A percentile compares a stretch with the other conserved stretches of the same genome.
Conservation (phyloP, 2,329 filamentous ascomycete genomes). For the Leptosphaerulina australis region DNA sequence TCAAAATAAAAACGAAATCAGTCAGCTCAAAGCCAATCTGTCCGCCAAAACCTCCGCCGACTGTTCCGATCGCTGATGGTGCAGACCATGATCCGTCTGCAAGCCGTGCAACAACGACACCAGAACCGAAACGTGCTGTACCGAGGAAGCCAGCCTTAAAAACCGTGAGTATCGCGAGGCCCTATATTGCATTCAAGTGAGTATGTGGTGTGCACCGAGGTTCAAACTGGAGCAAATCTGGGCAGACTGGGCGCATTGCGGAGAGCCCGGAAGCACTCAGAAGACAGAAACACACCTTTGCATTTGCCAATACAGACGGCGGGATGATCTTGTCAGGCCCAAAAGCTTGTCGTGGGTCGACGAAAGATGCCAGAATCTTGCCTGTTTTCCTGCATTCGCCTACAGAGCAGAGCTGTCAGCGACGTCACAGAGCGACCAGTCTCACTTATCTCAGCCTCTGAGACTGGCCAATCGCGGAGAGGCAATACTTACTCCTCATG, state of each 20-base stretch:
- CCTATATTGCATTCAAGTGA: slow-evolving; percentile 52
- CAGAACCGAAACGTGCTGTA: slow-evolving; percentile 80
- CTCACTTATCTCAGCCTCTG: slow-evolving; percentile 1
- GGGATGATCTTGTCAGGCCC: slow-evolving; percentile 98
- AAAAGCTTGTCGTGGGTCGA: slow-evolving; percentile 91
- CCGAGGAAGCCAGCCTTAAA: slow-evolving; percentile 87
- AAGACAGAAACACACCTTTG: slow-evolving; percentile 68
- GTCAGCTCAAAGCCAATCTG: slow-evolving; percentile 88
- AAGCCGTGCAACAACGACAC: slow-evolving; percentile 79
- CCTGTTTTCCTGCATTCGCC: slow-evolving; percentile 97
- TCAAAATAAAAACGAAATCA: slow-evolving; percentile 98
- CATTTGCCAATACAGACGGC: slow-evolving; percentile 83
- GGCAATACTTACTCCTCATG: slow-evolving; percentile 55
- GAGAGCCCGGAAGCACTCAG: slow-evolving; percentile 9
- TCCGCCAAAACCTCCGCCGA: slow-evolving; percentile 81
- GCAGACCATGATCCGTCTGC: slow-evolving; percentile 81
- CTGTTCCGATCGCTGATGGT: slow-evolving; percentile 79
- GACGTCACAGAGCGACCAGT: slow-evolving; percentile 30
- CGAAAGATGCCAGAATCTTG: slow-evolving; percentile 92
- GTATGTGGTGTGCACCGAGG: background rate
- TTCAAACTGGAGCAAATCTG: slow-evolving; percentile 5
- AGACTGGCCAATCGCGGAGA: slow-evolving; percentile 5
- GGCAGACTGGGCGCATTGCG: slow-evolving; percentile 12
- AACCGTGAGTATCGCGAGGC: slow-evolving; percentile 83
- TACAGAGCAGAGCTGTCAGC: slow-evolving; percentile 54